Conservation (phyloP, 2,329 filamentous ascomycete species). For the Fusarium sp. region DNA sequence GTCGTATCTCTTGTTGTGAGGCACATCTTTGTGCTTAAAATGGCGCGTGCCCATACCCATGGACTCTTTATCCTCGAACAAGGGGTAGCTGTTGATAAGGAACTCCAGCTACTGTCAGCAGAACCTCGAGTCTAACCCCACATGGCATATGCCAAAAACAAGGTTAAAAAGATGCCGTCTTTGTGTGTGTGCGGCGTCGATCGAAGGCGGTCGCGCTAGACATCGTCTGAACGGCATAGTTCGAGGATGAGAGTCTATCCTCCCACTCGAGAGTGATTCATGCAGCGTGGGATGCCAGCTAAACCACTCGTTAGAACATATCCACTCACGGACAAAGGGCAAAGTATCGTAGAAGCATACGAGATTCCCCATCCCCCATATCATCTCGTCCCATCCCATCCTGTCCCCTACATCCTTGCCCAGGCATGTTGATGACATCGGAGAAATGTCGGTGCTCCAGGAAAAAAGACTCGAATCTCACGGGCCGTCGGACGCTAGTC, state of each 20-base stretch:
- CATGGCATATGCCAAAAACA: constrained; percentile 26
- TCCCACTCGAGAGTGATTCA: background rate
- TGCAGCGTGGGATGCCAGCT: background rate
- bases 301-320: constrained; percentile 4
- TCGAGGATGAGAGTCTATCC: background rate
- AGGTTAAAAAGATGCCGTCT: constrained; percentile 30
- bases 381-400: background rate
- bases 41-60: background rate
- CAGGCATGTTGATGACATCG: background rate
- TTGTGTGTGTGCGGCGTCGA: background rate
- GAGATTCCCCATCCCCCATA: background rate
- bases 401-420: background rate
- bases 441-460: background rate
- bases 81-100: constrained; percentile 24
- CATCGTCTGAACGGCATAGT: background rate
- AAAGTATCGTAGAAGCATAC: background rate
- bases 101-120: background rate
- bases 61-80: background rate
- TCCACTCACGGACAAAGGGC: background rate
- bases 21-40: background rate
- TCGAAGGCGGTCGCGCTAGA: background rate
- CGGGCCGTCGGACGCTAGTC: constrained; percentile 10
- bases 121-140: background rate
- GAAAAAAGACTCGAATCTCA: background rate
- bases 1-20: background rate